Evolutionary conservation across 495 filamentous ascomycete species (phyloP), one percentile per base, ranked within the genome.

Genomic region (Venustampulla echinocandica): DNA sequence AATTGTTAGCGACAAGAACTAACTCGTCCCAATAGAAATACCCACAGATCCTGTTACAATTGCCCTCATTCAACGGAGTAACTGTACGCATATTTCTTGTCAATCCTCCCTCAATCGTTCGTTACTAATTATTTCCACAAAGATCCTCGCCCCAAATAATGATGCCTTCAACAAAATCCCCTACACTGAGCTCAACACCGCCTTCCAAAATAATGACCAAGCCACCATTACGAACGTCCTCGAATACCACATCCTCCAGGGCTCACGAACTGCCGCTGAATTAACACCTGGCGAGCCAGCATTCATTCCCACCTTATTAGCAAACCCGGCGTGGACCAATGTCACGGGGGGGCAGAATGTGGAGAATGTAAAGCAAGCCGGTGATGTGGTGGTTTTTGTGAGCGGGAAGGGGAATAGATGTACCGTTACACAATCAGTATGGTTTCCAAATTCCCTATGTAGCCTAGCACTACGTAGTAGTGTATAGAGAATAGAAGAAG

Each of bases 71-170:
- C 18, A 33, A 47, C 3, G 64, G 64, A 19, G 57, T 66, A 13
- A 66, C 64, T 7, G 64, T 66, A 50, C 21, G 56, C 53, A 23
- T 28, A 30, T 10, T 33, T 36, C n/a, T n/a, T n/a, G n/a, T 11
- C 14, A 21, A 2, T n/a, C 17, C 10, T 7, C 24, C 19, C 22
- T 21, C 9, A 45, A 18, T 17, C 25, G 18, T 7, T 21, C n/a
- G 22, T 21, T 40, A 21, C 28, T 18, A 46, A 44, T 22, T 9
- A 21, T 6, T 20, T 17, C 18, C 37, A 4, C 24, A n/a, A n/a
- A 59, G 56, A 65, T 85, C 40, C 63, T 86, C 7, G 82, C 82
- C 0, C 82, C 82, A 0, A 70, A 61, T 60, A 79, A 86, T 57
- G 59, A 71, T 20, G 81, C 82, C 1, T 61, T 85, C 15, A 37